Evolutionary conservation across 176 grass and related monocot genomes (phyloP), one percentile per base, ranked within the genome.

Genomic region (Cenchrus fungigraminus): DNA sequence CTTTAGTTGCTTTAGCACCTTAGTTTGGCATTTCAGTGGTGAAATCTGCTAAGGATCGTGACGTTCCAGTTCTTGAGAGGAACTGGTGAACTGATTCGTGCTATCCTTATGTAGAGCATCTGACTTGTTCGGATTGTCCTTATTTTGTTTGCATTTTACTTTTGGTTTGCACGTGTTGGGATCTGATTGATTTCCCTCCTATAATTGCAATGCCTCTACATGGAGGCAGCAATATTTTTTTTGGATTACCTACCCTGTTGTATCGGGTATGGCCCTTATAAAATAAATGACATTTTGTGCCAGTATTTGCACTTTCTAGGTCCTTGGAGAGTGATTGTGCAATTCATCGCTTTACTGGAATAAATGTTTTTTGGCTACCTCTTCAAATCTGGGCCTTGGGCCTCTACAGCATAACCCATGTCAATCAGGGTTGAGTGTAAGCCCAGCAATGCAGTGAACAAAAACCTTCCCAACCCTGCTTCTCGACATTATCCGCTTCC

Each of bases 1-100:
- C 73, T 65, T 68, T 83, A 86, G 70, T 62, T 73, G 34, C n/a
- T 73, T 73, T 73, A 49, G 47, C 61, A 49, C 52, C 50, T 32
- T 58, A 12, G 47, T 58, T 74, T 81, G 10, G 40, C 69, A 75
- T 47, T 42, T 81, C 32, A 63, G 68, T 17, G 16, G n/a, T 81
- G 7, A 17, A 10, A 75, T 34, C 3, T 58, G 17, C 61, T 82
- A 51, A 68, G 22, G 8, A n/a, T 81, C 37, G 14, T 65, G 25
- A 47, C 4, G 14, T 74, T 68, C 8, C 15, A 58, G 15, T 67
- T 76, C 42, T 32, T 46, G 9, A 22, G 61, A 56, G 61, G 14
- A 47, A 32, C 37, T 67, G 17, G 5, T 42, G 53, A 60, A 76
- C 10, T 29, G 9, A 46, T 2, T 51, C 25, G 13, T 70, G 44